Evolutionary conservation across 495 filamentous ascomycete genomes (phyloP).

Genomic region (Usnea hakonensis): DNA sequence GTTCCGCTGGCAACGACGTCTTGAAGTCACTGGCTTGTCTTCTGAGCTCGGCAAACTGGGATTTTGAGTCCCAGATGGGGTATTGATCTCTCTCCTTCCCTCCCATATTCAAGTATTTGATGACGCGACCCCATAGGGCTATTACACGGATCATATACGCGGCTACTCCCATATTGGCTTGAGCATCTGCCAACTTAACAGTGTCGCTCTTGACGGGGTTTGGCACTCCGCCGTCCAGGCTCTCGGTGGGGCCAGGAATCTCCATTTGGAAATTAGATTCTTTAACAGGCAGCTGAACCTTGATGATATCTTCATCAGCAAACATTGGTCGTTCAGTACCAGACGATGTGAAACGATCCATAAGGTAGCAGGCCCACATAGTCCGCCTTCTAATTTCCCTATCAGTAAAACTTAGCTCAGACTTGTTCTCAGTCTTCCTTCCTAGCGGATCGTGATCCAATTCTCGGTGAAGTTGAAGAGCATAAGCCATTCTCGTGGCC

Average conservation of each 20-base stretch:
- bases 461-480: constrained; percentile 87
- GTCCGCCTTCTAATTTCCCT: constrained; percentile 84
- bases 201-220: constrained; percentile 56
- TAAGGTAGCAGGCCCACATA: constrained; percentile 96
- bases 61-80: constrained; percentile 75
- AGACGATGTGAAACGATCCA: constrained; percentile 96
- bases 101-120: constrained; percentile 84
- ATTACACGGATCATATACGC: constrained; percentile 86
- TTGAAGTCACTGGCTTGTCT: constrained; percentile 64
- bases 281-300: constrained; percentile 83
- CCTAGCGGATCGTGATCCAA: constrained; percentile 74
- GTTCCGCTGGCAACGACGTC: constrained; percentile 55
- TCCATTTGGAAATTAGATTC: constrained; percentile 88
- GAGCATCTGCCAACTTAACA: constrained; percentile 57
- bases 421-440: constrained; percentile 51
- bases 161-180: constrained; percentile 86
- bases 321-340: constrained; percentile 92
- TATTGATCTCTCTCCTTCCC: constrained; percentile 72
- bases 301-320: constrained; percentile 77
- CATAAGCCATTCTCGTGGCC: constrained; percentile 94
- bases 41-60: constrained; percentile 62
- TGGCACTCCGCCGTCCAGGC: constrained; percentile 63
- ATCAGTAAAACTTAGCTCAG: constrained; percentile 79
- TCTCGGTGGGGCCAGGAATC: constrained; percentile 81
- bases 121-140: constrained; percentile 81